phyloP scores from a whole-genome alignment of 495 filamentous ascomycete genomes.

The Lophiotrema nucula region DNA sequence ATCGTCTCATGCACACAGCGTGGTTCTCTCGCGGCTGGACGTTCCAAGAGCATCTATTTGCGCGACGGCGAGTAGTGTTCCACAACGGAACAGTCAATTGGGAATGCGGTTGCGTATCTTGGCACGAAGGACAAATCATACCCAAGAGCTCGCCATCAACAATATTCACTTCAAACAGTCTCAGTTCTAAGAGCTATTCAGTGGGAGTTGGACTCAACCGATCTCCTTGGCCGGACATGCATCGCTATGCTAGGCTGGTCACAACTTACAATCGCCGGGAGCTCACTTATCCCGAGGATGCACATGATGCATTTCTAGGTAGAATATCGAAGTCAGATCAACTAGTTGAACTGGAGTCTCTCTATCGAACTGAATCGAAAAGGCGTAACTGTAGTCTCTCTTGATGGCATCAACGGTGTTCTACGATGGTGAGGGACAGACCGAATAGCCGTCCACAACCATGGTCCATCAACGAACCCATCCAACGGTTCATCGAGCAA shows the following conservation, averaged over 20 bases:
- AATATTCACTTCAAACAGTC: background rate
- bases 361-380: too few relatives aligned
- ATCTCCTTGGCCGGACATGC: background rate
- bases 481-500: too few relatives aligned
- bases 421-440: too few relatives aligned
- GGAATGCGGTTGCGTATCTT: conserved; percentile 31
- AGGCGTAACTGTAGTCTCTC: too few relatives aligned
- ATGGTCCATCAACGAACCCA: too few relatives aligned
- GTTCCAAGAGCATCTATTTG: conserved; percentile 36
- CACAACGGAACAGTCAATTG: conserved; percentile 26
- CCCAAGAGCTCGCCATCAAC: background rate
- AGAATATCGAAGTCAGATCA: background rate
- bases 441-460: too few relatives aligned
- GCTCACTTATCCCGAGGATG: conserved; percentile 26
- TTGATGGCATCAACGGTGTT: too few relatives aligned
- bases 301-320: conserved; percentile 20
- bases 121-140: conserved; percentile 27
- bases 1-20: background rate
- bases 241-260: conserved; percentile 4
- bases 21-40: conserved; percentile 37
- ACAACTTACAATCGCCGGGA: conserved; percentile 12
- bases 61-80: conserved; percentile 34
- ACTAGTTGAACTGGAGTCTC: too few relatives aligned
- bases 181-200: background rate
- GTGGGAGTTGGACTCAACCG: background rate